Base-by-base conservation (phyloP, 352 stramenopile genomes). In the Phytopythium montanum region DNA sequence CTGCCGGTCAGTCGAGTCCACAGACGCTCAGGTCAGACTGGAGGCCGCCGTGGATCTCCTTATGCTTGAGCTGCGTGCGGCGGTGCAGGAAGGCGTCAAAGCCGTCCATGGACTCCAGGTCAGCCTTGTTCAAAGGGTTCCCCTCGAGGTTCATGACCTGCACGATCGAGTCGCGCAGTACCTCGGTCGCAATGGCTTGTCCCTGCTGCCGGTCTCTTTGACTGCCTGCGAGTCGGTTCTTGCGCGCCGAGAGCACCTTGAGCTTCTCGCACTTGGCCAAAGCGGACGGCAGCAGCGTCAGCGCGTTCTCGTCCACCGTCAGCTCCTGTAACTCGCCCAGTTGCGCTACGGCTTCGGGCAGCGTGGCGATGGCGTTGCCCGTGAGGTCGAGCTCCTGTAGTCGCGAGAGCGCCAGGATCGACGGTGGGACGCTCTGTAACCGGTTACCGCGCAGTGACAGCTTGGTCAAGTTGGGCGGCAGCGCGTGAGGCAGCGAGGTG, bases 11-110 rank as follows among this genome's bases (percentile, higher is more conserved):
- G 60, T 92, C 81, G 28, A 95, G 73, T 18, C 86, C 86, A 41
- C 86, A 95, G 39, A 95, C 70, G 64, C 83, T 94, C 56, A 88
- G 66, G 69, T 95, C 84, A 8, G 86, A 82, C 62, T 70, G 85
- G 19, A 95, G 48, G 2, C 86, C 86, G 42, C 80, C 82, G 54
- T 92, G 81, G 54, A 95, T 87, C 59, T 92, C 86, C 74, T 95
- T 95, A 73, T 95, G 89, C 63, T 95, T 95, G 39, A 90, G 70
- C 57, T 80, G 67, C 39, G 79, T 94, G 33, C 86, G 86, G n/a
- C 86, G 76, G 56, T 69, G 61, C 42, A 94, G 58, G 66, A 95
- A 95, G 28, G 65, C 68, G 13, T 92, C 75, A 42, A 91, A 84
- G 34, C 86, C 84, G 19, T 90, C 72, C 86, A 95, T 94, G 31